Conservation (phyloP, 2,329 filamentous ascomycete species). For the Colletotrichum musicola region DNA sequence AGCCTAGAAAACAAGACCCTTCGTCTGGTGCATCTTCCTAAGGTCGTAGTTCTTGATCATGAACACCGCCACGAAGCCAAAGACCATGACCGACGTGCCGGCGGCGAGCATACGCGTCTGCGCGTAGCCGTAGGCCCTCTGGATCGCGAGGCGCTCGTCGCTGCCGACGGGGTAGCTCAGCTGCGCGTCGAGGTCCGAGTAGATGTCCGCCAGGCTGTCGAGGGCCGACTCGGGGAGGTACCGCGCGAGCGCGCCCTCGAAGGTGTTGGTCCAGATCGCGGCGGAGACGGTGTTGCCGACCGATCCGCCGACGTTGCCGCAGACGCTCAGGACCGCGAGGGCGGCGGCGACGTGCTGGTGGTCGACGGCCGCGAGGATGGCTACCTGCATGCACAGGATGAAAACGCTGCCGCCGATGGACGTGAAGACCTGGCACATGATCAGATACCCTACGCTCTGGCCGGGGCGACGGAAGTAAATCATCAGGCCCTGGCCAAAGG, state of each 20-base stretch:
- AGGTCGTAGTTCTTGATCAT: constrained; percentile 63
- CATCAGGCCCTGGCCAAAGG: constrained; percentile 62
- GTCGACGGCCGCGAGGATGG: constrained; percentile 67
- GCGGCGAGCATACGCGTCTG: constrained; percentile 59
- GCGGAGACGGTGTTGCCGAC: constrained; percentile 59
- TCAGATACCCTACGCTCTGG: constrained; percentile 49
- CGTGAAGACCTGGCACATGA: constrained; percentile 59
- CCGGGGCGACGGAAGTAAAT: constrained; percentile 55
- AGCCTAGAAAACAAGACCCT: constrained; percentile 63
- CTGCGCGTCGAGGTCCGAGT: constrained; percentile 64
- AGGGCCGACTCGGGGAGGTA: constrained; percentile 59
- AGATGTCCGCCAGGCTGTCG: constrained; percentile 60
- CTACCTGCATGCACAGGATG: constrained; percentile 65
- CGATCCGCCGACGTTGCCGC: constrained; percentile 58
- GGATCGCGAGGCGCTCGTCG: constrained; percentile 62
- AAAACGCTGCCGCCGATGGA: constrained; percentile 49
- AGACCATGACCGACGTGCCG: constrained; percentile 45
- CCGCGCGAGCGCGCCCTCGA: constrained; percentile 56
- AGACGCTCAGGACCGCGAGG: constrained; percentile 59
- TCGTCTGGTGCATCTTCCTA: constrained; percentile 60
- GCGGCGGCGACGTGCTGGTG: constrained; percentile 66
- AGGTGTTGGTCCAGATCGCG: constrained; percentile 58
- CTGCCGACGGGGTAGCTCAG: constrained; percentile 60
- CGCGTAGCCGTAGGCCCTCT: constrained; percentile 65
- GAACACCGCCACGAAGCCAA: constrained; percentile 51